Base-by-base conservation (phyloP, 139 green algal species). In the Chloropicon primus region DNA sequence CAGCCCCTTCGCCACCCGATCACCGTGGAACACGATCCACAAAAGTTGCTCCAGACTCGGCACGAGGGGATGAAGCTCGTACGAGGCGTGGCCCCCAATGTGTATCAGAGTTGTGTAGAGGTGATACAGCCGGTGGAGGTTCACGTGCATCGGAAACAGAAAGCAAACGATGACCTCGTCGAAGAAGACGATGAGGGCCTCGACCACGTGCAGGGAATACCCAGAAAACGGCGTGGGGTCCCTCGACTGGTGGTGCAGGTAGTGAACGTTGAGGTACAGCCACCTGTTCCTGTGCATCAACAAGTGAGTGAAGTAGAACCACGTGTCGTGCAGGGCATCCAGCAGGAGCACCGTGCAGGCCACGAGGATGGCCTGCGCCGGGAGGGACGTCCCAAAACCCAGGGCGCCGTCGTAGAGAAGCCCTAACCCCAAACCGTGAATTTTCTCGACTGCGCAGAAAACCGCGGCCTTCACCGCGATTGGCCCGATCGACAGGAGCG, bases 221-320 rank as follows among this genome's bases (percentile, higher is more conserved):
- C 91, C 92, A 0, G 88, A 90, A 79, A 94, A 96, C 1, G 92
- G 84, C 1, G 85, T 92, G 3, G 92, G 92, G 0, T 83, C 84
- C 1, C 41, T 85, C 3, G 92, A 94, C 79, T 82, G 86, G 83
- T 97, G 92, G 80, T 97, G 92, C 23, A 93, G 82, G 78, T 83
- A 84, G 82, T 97, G 92, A 0, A 97, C 78, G 54, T 86, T 82
- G 17, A 72, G 71, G 80, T 94, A 96, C 24, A 97, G 77, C 25
- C 73, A 28, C 73, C 21, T 27, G 73, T 24, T 27, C 84, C 86
- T 92, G 85, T 97, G 92, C 75, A 97, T 86, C 74, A 92, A 53
- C 1, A 90, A 80, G 84, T 97, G 92, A 0, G 91, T 95, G 87
- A 90, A 94, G 84, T 96, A 97, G 84, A 97, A 97, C 92, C 92